Percentiles rank a stretch among this genome's conserved stretches.
phyloP scores from a whole-genome alignment of 2,329 filamentous ascomycete species.

The Paecilomyces niveus region DNA sequence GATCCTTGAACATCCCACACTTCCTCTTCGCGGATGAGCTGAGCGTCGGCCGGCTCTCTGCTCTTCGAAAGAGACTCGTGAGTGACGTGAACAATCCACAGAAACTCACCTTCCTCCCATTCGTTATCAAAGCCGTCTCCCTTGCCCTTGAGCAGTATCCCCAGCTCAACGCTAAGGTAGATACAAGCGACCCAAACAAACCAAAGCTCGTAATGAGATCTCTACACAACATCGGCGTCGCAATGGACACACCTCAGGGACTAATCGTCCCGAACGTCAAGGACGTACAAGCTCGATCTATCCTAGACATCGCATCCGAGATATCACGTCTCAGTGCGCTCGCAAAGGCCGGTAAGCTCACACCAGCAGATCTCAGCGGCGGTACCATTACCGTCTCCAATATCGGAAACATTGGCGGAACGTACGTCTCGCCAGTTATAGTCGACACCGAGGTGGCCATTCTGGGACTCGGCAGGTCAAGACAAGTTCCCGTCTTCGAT shows the following conservation, averaged over 20 bases:
- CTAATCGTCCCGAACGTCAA: conserved; percentile 88
- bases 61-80: conserved; percentile 70
- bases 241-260: conserved; percentile 86
- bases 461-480: conserved; percentile 76
- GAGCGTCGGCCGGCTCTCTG: conserved; percentile 67
- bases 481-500: conserved; percentile 71
- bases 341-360: conserved; percentile 67
- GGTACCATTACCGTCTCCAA: conserved; percentile 96
- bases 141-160: conserved; percentile 75
- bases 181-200: conserved; percentile 55
- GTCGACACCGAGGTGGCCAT: conserved; percentile 89
- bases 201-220: conserved; percentile 71
- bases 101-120: conserved; percentile 84
- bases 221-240: conserved; percentile 90
- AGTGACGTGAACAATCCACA: conserved; percentile 42
- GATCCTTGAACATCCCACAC: conserved; percentile 82
- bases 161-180: conserved; percentile 78
- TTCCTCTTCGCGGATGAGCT: conserved; percentile 92
- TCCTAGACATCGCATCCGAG: conserved; percentile 71
- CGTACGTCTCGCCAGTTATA: conserved; percentile 84
- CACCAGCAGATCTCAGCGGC: conserved; percentile 67
- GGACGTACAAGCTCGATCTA: conserved; percentile 69
- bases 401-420: conserved; percentile 90
- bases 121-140: conserved; percentile 93
- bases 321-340: conserved; percentile 65